A percentile compares a stretch with the other conserved stretches of the same genome.
Evolutionary conservation across 768 basidiomycete genomes (phyloP).

Genomic region (Hypholoma fasciculare): DNA sequence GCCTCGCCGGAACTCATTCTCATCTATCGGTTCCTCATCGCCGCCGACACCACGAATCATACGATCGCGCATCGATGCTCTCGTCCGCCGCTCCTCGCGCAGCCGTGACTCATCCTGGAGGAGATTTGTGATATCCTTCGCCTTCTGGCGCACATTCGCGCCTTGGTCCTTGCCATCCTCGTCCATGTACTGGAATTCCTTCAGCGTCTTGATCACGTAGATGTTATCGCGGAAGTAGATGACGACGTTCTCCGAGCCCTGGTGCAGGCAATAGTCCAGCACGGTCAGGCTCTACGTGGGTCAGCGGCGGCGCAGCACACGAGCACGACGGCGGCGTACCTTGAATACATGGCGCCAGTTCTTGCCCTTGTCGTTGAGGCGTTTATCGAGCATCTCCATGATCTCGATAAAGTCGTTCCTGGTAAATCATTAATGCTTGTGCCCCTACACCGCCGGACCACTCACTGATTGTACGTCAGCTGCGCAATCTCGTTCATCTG

Average conservation of each 20-base stretch:
- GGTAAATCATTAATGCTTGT: background rate
- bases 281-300: conserved; percentile 76
- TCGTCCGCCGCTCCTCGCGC: conserved; percentile 77
- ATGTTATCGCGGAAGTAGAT: conserved; percentile 98
- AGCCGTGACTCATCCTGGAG: conserved; percentile 85
- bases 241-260: conserved; percentile 97
- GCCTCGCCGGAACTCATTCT: conserved; percentile 40
- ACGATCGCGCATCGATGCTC: conserved; percentile 93
- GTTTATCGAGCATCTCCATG: conserved; percentile 99
- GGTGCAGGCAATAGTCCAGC: conserved; percentile 93
- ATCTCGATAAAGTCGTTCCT: conserved; percentile 97
- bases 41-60: conserved; percentile 69
- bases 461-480: conserved; percentile 94
- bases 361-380: conserved; percentile 98
- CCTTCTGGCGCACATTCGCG: conserved; percentile 96
- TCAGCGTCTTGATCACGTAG: conserved; percentile 97
- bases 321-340: conserved; percentile 37
- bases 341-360: conserved; percentile 99
- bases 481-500: conserved; percentile 99
- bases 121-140: conserved; percentile 96
- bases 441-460: conserved; percentile 14
- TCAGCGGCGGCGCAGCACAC: background rate
- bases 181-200: conserved; percentile 97
- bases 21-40: conserved; percentile 28
- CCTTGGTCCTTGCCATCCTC: conserved; percentile 97